Percentiles rank a stretch among this genome's conserved stretches.
Conservation (phyloP, 129 eudicot species). For the Erigeron canadensis region DNA sequence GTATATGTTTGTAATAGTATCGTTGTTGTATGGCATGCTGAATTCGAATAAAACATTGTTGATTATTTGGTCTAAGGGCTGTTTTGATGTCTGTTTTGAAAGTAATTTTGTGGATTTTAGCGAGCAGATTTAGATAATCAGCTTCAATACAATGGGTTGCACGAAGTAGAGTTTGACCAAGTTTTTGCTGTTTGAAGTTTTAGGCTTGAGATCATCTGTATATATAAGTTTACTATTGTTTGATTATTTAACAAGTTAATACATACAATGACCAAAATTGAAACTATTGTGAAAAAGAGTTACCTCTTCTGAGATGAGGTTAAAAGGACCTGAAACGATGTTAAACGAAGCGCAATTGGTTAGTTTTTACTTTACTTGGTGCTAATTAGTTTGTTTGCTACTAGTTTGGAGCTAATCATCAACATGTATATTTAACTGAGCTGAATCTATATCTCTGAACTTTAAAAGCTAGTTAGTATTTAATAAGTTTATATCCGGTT, state of each 20-base stretch:
- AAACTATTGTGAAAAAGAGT: neutral
- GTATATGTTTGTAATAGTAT: conserved; percentile 15
- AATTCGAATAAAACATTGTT: neutral
- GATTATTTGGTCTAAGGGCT: neutral
- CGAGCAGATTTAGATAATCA: neutral
- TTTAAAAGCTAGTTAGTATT: no score
- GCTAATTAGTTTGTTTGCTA: no score
- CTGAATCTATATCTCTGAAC: no score
- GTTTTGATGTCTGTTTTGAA: neutral
- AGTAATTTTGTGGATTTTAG: neutral
- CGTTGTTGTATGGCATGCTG: neutral
- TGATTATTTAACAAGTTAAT: neutral
- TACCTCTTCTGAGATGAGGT: neutral
- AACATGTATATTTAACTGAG: no score
- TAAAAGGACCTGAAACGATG: neutral
- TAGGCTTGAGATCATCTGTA: neutral
- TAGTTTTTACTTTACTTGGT: neutral
- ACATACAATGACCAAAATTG: neutral
- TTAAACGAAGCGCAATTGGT: neutral
- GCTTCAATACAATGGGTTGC: neutral
- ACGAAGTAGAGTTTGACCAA: neutral
- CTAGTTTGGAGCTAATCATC: no score
- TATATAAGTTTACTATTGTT: no score
- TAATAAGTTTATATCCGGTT: neutral
- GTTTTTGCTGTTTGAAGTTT: neutral